Percentiles rank a stretch among this genome's conserved stretches.
phyloP scores from a whole-genome alignment of 2,329 filamentous ascomycete species.

The Madurella fahalii region DNA sequence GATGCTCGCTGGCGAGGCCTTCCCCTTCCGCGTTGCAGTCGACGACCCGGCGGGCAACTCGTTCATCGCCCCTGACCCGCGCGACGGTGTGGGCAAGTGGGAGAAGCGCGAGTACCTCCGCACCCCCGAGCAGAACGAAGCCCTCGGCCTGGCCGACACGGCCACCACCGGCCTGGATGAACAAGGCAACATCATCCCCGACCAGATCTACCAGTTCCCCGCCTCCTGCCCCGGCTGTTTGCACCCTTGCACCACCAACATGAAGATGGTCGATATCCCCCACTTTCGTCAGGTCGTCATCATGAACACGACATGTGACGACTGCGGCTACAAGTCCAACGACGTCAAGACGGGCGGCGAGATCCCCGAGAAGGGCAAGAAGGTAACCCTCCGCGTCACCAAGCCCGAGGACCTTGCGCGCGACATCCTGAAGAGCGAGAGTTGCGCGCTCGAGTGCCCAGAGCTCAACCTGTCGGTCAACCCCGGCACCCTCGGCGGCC shows the following conservation, averaged over 20 bases:
- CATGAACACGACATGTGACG: conserved; percentile 88
- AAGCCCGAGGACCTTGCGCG: conserved; percentile 71
- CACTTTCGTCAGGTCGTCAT: conserved; percentile 97
- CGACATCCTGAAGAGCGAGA: conserved; percentile 95
- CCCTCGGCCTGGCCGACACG: conserved; percentile 69
- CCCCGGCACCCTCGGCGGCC: conserved; percentile 88
- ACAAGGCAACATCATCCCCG: conserved; percentile 80
- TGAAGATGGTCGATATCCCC: conserved; percentile 98
- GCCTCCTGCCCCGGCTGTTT: conserved; percentile 88
- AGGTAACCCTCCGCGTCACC: conserved; percentile 72
- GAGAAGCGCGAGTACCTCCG: conserved; percentile 78
- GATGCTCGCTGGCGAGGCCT: conserved; percentile 72
- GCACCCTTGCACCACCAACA: conserved; percentile 82
- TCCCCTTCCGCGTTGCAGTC: conserved; percentile 83
- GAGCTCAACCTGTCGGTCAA: conserved; percentile 85
- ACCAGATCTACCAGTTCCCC: conserved; percentile 90
- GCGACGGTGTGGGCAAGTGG: conserved; percentile 81
- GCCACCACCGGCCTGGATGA: conserved; percentile 47
- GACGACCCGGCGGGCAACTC: conserved; percentile 95
- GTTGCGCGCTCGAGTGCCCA: conserved; percentile 78
- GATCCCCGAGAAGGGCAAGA: conserved; percentile 79
- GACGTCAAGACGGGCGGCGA: conserved; percentile 97
- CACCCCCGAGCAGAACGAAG: conserved; percentile 79
- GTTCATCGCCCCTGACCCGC: conserved; percentile 85
- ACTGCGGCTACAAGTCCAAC: conserved; percentile 91